These are phyloP conservation scores for Diplodia sapinea DNA, from an alignment of 2,329 filamentous ascomycete genomes.

Conservation along the genomic window DNA sequence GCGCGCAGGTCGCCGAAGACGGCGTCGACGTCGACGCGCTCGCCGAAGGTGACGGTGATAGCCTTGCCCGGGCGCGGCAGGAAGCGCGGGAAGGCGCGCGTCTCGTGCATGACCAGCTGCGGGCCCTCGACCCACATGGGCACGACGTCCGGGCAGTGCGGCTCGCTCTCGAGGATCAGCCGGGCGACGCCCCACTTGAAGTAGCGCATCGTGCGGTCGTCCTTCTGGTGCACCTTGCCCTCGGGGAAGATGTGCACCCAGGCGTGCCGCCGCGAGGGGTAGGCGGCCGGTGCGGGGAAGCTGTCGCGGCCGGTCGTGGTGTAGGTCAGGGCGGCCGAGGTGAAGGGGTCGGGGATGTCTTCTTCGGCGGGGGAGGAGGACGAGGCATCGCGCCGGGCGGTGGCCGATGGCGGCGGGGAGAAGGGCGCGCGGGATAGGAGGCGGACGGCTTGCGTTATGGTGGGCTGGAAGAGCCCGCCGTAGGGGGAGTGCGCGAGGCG, in stretches of 20 bases:
- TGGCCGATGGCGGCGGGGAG: conserved; percentile 31
- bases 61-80: conserved; percentile 75
- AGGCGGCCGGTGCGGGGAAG: conserved; percentile 74
- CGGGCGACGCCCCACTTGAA: conserved; percentile 98
- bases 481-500: conserved; percentile 76
- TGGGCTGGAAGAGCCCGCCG: conserved; percentile 89
- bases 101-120: conserved; percentile 86
- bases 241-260: conserved; percentile 98
- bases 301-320: conserved; percentile 70
- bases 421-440: conserved; percentile 71
- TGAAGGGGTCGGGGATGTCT: conserved; percentile 61
- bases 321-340: conserved; percentile 60
- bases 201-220: conserved; percentile 81
- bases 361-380: conserved; percentile 36
- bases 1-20: conserved; percentile 78
- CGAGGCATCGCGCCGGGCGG: not conserved
- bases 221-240: conserved; percentile 89
- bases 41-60: conserved; percentile 78
- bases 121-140: conserved; percentile 95
- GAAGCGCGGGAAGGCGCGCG: conserved; percentile 77
- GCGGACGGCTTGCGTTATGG: conserved; percentile 82
- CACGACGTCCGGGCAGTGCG: conserved; percentile 78
- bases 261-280: conserved; percentile 69
- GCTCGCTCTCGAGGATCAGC: conserved; percentile 86
- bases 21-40: conserved; percentile 73